A percentile compares a stretch with the other conserved stretches of the same genome.
phyloP scores from a whole-genome alignment of 2,329 filamentous ascomycete species.

The Gaeumannomyces sp. region DNA sequence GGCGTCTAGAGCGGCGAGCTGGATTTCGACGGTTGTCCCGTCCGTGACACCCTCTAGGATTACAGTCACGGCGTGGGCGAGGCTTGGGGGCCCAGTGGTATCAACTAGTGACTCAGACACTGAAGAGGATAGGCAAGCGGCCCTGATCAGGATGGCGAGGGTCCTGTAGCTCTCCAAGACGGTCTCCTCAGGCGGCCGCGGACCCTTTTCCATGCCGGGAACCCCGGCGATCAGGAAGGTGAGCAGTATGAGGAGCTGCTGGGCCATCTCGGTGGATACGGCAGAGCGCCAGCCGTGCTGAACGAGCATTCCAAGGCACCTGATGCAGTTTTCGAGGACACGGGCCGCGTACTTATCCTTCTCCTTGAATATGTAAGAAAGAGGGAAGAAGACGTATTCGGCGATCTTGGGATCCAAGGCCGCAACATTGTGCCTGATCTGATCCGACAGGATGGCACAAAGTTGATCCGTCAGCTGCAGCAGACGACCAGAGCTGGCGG shows the following conservation, averaged over 20 bases:
- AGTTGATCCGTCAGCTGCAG: slow-evolving; percentile 39
- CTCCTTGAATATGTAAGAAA: slow-evolving; percentile 78
- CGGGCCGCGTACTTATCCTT: slow-evolving; percentile 65
- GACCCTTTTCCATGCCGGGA: slow-evolving; percentile 46
- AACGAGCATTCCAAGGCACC: slow-evolving; percentile 69
- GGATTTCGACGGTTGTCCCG: slow-evolving; percentile 59
- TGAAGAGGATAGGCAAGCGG: slow-evolving; percentile 34
- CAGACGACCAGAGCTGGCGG: slow-evolving; percentile 32
- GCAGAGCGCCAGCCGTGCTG: slow-evolving; percentile 70
- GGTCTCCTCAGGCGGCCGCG: slow-evolving; percentile 63
- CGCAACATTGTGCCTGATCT: slow-evolving; percentile 35
- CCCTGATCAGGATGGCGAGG: slow-evolving; percentile 58
- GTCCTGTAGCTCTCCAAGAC: slow-evolving; percentile 64
- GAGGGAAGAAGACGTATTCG: slow-evolving; percentile 91
- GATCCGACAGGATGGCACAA: slow-evolving; percentile 37
- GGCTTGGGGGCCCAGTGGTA: slow-evolving; percentile 61
- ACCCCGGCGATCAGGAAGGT: slow-evolving; percentile 74
- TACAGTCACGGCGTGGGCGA: slow-evolving; percentile 78
- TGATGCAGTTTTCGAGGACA: slow-evolving; percentile 68
- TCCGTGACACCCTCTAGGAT: slow-evolving; percentile 68
- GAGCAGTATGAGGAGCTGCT: slow-evolving; percentile 79
- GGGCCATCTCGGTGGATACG: slow-evolving; percentile 65
- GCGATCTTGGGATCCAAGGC: slow-evolving; percentile 74
- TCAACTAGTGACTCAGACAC: slow-evolving; percentile 42
- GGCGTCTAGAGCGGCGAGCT: slow-evolving; percentile 61